A percentile compares a stretch with the other conserved stretches of the same genome.
Evolutionary conservation across 257 asterid species (phyloP).

Genomic region (Salvia rosmarinus): DNA sequence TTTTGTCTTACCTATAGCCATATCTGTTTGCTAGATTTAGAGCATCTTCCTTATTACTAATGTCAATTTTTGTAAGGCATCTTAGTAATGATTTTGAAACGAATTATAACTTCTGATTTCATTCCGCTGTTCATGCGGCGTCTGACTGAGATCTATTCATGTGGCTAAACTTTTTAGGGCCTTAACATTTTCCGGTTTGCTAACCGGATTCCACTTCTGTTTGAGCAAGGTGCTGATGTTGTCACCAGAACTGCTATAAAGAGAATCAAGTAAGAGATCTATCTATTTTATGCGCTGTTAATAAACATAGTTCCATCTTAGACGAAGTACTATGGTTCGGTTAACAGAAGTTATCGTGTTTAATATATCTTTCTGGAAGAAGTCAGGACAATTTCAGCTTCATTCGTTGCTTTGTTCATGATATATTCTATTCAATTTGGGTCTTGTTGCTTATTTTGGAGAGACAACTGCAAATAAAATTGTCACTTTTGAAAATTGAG

Average conservation of each 20-base stretch:
- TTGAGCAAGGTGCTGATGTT: slow-evolving; percentile 98
- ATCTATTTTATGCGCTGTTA: slow-evolving; percentile 14
- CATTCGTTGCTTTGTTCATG: slow-evolving; percentile 27
- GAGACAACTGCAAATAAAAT: slow-evolving; percentile 16
- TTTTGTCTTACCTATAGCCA: not conserved
- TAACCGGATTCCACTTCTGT: slow-evolving; percentile 89
- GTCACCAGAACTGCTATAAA: slow-evolving; percentile 85
- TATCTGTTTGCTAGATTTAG: not conserved
- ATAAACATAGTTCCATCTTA: not conserved
- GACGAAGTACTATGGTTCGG: slow-evolving; percentile 8
- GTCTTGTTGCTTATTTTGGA: slow-evolving; percentile 26
- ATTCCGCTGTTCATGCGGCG: not conserved
- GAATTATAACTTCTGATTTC: not conserved
- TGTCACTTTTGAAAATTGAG: slow-evolving; percentile 5
- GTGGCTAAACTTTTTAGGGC: slow-evolving; percentile 61
- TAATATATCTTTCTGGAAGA: slow-evolving; percentile 3
- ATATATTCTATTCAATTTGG: slow-evolving; percentile 12
- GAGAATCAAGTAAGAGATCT: slow-evolving; percentile 73
- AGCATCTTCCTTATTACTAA: not conserved
- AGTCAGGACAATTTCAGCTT: slow-evolving; percentile 20
- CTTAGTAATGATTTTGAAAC: not conserved
- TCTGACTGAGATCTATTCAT: slow-evolving; percentile 14
- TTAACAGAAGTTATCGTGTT: slow-evolving; percentile 12
- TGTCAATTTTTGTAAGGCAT: not conserved
- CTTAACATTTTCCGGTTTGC: slow-evolving; percentile 89